Conservation (phyloP, 306 rosid genomes). For the Castanea crenata region DNA sequence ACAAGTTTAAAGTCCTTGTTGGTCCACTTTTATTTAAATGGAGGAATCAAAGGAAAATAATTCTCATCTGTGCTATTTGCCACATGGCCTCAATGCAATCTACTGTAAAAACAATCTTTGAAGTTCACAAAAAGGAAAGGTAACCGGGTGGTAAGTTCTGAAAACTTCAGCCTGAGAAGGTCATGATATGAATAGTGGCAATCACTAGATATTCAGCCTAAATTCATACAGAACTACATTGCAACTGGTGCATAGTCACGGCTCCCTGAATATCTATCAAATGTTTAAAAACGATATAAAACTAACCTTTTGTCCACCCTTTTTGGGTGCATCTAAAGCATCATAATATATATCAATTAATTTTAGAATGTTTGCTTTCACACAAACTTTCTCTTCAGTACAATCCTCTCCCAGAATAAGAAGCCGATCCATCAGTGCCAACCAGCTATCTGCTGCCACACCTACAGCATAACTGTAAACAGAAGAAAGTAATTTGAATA, state of each 20-base stretch:
- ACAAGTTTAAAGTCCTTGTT: not conserved
- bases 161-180: not conserved
- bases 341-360: constrained; percentile 61
- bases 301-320: constrained; percentile 67
- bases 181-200: not conserved
- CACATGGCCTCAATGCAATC: not conserved
- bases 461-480: constrained; percentile 44
- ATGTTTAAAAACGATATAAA: not conserved
- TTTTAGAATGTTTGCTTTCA: constrained; percentile 42
- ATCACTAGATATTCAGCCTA: not conserved
- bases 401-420: constrained; percentile 34
- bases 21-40: no score
- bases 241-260: not conserved
- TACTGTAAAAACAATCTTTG: not conserved
- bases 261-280: not conserved
- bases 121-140: not conserved
- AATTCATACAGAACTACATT: not conserved
- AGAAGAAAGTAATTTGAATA: constrained; percentile 12
- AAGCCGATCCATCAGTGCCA: constrained; percentile 64
- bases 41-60: no score
- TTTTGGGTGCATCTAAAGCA: constrained; percentile 77
- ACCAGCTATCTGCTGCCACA: constrained; percentile 67
- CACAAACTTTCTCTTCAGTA: constrained; percentile 23
- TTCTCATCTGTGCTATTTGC: no score
- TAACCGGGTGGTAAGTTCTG: not conserved